Base-by-base conservation (phyloP, 192 early-diverging fungal species). In the Mortierella claussenii region DNA sequence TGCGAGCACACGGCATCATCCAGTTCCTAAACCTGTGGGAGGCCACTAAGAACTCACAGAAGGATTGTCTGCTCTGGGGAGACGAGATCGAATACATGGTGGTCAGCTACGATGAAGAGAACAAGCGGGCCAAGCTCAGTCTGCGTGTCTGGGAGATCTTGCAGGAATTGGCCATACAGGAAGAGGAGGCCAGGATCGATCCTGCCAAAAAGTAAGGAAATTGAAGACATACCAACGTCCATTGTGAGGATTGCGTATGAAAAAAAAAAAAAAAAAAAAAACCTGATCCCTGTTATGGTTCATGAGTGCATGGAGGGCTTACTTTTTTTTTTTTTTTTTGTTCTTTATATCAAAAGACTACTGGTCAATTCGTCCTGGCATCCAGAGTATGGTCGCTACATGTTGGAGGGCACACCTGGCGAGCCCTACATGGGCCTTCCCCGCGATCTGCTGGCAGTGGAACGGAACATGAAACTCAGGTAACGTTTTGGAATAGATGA, bases 81-180 rank as follows among this genome's bases (percentile, higher is more conserved):
- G 97, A 99, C 67, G 97, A 99, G 88, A 85, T 98, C 60, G 97
- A 98, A 79, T 99, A 98, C 80, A 87, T 96, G 68, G 92, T 98
- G 31, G 87, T 98, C 32, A 76, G 87, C 26, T 89, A 91, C 32
- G 92, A 99, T 67, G 89, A 92, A 27, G 79, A 85, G 46, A 83
- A 85, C 21, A 82, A 90, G 60, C 83, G 84, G 5, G 93, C 91
- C 12, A 87, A 89, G 51, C 83, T 97, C 18, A 90, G 90, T 31
- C 80, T 95, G 53, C 87, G 87, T 23, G 95, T 91, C n/a, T 89
- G 92, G 76, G 92, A 95, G 60, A 85, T 94, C 31, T 85, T 98
- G 18, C 82, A 78, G 21, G 78, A 86, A 37, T 80, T 99, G 21
- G 87, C 93, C 63, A 69, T 83, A 12, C 79, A 92, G 11, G 96